Percentiles rank a stretch among this genome's conserved stretches.
phyloP scores from a whole-genome alignment of 768 basidiomycete species.

The Candolleomyces eurysporus region DNA sequence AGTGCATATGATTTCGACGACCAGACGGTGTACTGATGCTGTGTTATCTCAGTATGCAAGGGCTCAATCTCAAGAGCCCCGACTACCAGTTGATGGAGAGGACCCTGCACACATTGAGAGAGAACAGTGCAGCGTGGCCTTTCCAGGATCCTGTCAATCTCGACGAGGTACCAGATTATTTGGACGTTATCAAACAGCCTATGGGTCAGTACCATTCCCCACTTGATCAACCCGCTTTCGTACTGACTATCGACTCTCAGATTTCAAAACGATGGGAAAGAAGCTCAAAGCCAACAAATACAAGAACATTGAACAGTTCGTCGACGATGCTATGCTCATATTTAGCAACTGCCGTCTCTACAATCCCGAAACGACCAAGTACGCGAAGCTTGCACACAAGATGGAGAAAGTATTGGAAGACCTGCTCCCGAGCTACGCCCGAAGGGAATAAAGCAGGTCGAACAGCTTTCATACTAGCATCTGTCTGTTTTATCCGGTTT shows the following conservation, averaged over 20 bases:
- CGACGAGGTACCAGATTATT: conserved; percentile 84
- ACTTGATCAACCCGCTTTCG: background rate
- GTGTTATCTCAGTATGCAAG: conserved; percentile 27
- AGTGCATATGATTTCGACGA: conserved; percentile 20
- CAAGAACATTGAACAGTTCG: conserved; percentile 65
- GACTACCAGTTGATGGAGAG: conserved; percentile 71
- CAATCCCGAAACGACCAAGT: conserved; percentile 79
- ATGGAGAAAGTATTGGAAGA: conserved; percentile 78
- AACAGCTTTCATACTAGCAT: background rate
- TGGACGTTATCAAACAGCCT: conserved; percentile 82
- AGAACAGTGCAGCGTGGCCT: conserved; percentile 82
- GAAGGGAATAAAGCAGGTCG: conserved; percentile 12
- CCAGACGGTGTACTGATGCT: background rate
- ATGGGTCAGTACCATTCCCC: conserved; percentile 67
- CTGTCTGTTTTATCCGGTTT: background rate
- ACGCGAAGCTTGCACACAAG: conserved; percentile 81
- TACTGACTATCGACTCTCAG: conserved; percentile 37
- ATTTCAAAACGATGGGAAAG: conserved; percentile 83
- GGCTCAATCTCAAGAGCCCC: conserved; percentile 41
- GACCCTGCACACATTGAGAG: conserved; percentile 74
- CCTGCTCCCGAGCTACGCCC: conserved; percentile 34
- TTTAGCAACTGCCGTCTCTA: conserved; percentile 89
- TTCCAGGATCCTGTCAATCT: conserved; percentile 79
- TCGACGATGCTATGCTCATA: conserved; percentile 78
- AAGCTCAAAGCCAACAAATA: conserved; percentile 92